Base-by-base conservation (phyloP, 1,284 basidiomycete genomes). In the Ceratobasidium papillatum region DNA sequence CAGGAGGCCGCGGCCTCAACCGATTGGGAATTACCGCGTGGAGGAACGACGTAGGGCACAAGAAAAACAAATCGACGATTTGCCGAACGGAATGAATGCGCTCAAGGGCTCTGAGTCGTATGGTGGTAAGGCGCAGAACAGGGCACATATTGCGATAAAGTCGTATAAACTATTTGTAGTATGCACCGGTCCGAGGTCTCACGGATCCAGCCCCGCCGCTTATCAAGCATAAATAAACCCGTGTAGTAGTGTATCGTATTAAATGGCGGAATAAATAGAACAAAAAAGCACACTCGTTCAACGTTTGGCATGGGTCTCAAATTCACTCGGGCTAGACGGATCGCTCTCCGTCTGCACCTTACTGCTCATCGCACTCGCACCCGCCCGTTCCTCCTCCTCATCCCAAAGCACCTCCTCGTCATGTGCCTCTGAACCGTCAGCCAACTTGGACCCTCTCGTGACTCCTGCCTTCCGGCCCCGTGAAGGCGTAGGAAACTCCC, bases 401-500 rank as follows among this genome's bases (percentile, higher is more conserved):
- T 76, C 76, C 76, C 76, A 76, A 12, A 76, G 52, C 38, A 76
- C 76, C 41, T 74, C 74, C 34, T 75, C 74, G 36, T 56, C 64
- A 41, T 43, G 68, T 34, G 41, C 38, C 54, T 73, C 73, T 34
- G 64, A 43, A 32, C 61, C 65, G 34, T 76, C 71, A n/a, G 73
- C 74, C 14, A 75, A 71, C 34, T 76, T 49, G 5, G 51, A 58
- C 27, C 66, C 61, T n/a, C 32, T 66, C 22, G 75, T 63, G 30
- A 54, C 51, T 1, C 62, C 51, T 51, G 69, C 54, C 32, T 66
- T 65, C 63, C 68, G 63, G 22, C 69, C 75, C 12, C 62, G 58
- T n/a, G 45, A 41, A 11, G 36, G 76, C 49, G 74, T 61, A 11
- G 74, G 65, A 63, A 79, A 52, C 54, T 80, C 79, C 12, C 77